Base-by-base conservation (phyloP, 2,329 filamentous ascomycete species). In the Venturia effusa region DNA sequence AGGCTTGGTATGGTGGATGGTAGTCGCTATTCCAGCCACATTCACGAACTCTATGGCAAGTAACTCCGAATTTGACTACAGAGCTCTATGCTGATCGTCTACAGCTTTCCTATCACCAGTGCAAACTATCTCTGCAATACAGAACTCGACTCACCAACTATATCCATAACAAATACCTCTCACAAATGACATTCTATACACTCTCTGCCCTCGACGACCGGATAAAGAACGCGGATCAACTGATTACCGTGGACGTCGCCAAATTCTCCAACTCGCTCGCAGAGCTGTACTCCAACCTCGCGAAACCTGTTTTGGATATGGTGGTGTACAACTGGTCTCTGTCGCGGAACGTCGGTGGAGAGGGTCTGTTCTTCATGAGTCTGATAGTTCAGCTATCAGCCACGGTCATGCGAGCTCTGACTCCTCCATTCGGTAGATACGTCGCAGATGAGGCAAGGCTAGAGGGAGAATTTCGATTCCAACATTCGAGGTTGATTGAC, bases 31-130 rank as follows among this genome's bases (percentile, higher is more conserved):
- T 19, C 94, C 94, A 11, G 94, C 94, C 1, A 97, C 94, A 0
- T 97, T 97, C 74, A 99, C 94, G 48, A 99, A 99, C 76, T 97
- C 92, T 0, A 99, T 99, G 94, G 90, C 94, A 76, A 75, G 84
- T 74, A 63, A 48, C 11, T 45, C 48, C 7, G 2, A 57, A 15
- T 37, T 37, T 32, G 11, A 60, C 24, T 8, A 19, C 27, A 17
- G 54, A 5, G 39, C 37, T 48, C 8, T 61, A 48, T 32, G 43
- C 61, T 61, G 17, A 61, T 11, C 24, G 63, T 37, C 59, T 32
- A 27, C 27, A 95, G 90, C 82, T 97, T 54, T 95, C 92, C 32
- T 97, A 96, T 74, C 94, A 99, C 72, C 94, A 99, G 79, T 95
- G 92, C 71, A 92, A 95, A 74, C 84, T 99, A 54, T 92, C 93